These are phyloP conservation scores for Rhododendron ferrugineum DNA, from an alignment of 148 eudicot genomes.

Conservation along the genomic window DNA sequence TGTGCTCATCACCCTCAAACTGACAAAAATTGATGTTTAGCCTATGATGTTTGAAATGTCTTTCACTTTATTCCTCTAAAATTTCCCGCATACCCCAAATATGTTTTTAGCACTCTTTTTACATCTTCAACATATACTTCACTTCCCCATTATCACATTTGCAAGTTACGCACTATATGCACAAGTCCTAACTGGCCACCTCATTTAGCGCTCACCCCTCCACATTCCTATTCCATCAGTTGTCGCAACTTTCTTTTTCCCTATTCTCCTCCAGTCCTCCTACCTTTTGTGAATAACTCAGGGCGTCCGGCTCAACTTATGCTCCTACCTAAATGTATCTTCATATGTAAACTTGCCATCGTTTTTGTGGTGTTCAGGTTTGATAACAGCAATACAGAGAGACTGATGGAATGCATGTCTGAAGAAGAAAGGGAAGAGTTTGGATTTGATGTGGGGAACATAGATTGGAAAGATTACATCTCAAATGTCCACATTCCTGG, in stretches of 20 bases:
- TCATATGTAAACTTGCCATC: neutral
- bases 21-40: neutral
- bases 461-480: constrained; percentile 91
- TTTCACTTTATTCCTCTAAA: neutral
- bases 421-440: constrained; percentile 68
- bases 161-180: neutral
- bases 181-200: neutral
- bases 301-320: neutral
- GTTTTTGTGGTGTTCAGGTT: constrained; percentile 38
- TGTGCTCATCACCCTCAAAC: neutral
- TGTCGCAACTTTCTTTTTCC: neutral
- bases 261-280: neutral
- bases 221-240: neutral
- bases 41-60: neutral
- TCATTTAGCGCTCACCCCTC: neutral
- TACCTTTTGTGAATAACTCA: neutral
- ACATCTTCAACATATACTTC: neutral
- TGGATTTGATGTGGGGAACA: constrained; percentile 74
- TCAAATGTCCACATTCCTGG: constrained; percentile 90
- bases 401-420: constrained; percentile 71
- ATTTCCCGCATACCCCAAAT: neutral
- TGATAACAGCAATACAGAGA: constrained; percentile 73
- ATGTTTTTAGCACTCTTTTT: neutral
- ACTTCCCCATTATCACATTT: neutral
- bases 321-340: neutral